A percentile compares a stretch with the other conserved stretches of the same genome.
These are phyloP conservation scores for Aureobasidium sp. DNA, from an alignment of 2,329 filamentous ascomycete genomes.

Conservation along the genomic window DNA sequence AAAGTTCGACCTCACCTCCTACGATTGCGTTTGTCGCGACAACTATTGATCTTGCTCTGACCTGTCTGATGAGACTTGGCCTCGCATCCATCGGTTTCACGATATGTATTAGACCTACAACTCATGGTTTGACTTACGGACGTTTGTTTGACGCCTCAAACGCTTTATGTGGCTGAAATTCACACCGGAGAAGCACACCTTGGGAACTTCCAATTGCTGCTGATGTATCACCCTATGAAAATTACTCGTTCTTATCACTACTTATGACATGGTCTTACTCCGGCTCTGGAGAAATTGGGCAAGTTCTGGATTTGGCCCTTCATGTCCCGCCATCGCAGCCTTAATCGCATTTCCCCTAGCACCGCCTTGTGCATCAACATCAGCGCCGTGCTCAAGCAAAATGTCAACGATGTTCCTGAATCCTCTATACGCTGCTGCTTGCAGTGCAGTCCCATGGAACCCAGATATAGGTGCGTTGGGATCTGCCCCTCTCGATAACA, in stretches of 20 bases:
- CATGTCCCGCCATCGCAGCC: neutral
- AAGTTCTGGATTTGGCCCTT: neutral
- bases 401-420: neutral
- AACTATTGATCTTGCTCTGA: too few relatives aligned
- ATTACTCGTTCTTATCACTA: too few relatives aligned
- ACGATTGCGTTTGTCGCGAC: too few relatives aligned
- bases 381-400: neutral
- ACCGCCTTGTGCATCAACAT: neutral
- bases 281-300: neutral
- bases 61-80: too few relatives aligned
- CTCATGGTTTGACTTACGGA: too few relatives aligned
- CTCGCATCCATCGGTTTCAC: too few relatives aligned
- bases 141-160: too few relatives aligned
- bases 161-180: too few relatives aligned
- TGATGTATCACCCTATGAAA: too few relatives aligned
- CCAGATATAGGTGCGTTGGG: neutral
- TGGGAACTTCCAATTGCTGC: too few relatives aligned
- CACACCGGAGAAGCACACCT: too few relatives aligned
- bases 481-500: neutral
- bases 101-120: too few relatives aligned
- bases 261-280: neutral
- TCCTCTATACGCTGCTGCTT: constrained; percentile 2
- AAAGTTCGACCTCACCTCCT: neutral
- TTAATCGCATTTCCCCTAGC: neutral
- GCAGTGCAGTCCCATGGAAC: neutral